These are phyloP conservation scores for Saccharomycopsis capsularis DNA, from an alignment of 805 yeast genomes.

Conservation along the genomic window DNA sequence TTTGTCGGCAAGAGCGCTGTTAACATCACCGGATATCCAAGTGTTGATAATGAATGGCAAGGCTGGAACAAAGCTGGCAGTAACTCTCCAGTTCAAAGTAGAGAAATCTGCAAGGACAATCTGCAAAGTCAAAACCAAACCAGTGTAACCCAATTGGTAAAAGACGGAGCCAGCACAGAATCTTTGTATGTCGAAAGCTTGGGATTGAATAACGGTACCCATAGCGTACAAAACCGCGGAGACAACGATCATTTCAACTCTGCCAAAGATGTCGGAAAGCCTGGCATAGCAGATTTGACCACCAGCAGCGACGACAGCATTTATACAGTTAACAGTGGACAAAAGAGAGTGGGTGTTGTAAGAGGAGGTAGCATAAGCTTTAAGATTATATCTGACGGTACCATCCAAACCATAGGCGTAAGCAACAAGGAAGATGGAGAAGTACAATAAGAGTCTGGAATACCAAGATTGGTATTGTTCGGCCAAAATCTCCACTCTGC, in stretches of 20 bases:
- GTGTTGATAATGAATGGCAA: constrained; percentile 70
- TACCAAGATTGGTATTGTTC: constrained; percentile 36
- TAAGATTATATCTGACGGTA: constrained; percentile 37
- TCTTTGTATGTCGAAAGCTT: constrained; percentile 45
- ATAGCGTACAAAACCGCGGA: constrained; percentile 44
- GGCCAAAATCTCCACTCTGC: constrained; percentile 48
- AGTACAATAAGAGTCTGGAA: constrained; percentile 37
- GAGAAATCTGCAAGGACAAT: constrained; percentile 62
- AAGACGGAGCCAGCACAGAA: constrained; percentile 52
- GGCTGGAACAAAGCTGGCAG: constrained; percentile 58
- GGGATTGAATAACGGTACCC: constrained; percentile 52
- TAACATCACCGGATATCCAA: constrained; percentile 67
- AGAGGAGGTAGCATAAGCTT: constrained; percentile 42
- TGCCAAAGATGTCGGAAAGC: constrained; percentile 49
- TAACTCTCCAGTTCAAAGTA: constrained; percentile 62
- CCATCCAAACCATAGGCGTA: constrained; percentile 57
- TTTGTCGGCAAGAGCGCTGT: constrained; percentile 31
- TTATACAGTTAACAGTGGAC: constrained; percentile 46
- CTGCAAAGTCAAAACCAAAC: constrained; percentile 49
- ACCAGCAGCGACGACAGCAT: constrained; percentile 49
- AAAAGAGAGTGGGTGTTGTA: constrained; percentile 43
- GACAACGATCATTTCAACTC: constrained; percentile 40
- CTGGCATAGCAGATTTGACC: constrained; percentile 51
- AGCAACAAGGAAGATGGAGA: constrained; percentile 46
- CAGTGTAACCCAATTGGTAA: constrained; percentile 48